These are phyloP conservation scores for Erodium moschatum DNA, from an alignment of 441 rosid species.

Conservation along the genomic window DNA sequence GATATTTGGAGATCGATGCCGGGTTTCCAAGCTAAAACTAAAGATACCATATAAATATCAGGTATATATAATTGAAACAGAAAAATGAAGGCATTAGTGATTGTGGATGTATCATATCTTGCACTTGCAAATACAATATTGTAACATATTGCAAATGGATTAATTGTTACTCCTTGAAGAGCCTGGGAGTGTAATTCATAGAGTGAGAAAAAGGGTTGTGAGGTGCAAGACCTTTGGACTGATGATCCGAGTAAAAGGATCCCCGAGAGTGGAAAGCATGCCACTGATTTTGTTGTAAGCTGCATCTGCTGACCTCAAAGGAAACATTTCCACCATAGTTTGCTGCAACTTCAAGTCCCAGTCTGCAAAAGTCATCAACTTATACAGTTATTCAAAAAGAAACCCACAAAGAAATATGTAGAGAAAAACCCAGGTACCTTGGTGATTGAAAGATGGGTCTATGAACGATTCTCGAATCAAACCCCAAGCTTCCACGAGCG, in stretches of 20 bases:
- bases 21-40: conserved; percentile 1
- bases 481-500: conserved; percentile 92
- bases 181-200: neutral
- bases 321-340: conserved; percentile 85
- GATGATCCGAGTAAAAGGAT: conserved; percentile 79
- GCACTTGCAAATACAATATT: too few species aligned
- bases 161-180: neutral
- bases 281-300: conserved; percentile 62
- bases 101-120: neutral
- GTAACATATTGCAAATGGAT: neutral
- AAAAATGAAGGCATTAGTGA: neutral
- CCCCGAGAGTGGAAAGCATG: conserved; percentile 91
- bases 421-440: conserved; percentile 36
- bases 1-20: neutral
- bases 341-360: conserved; percentile 87
- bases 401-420: neutral
- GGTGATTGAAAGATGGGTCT: conserved; percentile 81
- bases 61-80: neutral
- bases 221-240: conserved; percentile 59
- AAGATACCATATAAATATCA: too few species aligned
- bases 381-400: too few species aligned
- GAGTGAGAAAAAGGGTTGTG: neutral
- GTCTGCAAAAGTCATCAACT: conserved; percentile 34
- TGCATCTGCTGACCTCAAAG: conserved; percentile 71
- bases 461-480: conserved; percentile 78